These are phyloP conservation scores for Hypoxylon lienhwacheense DNA, from an alignment of 495 filamentous ascomycete species.

Conservation along the genomic window DNA sequence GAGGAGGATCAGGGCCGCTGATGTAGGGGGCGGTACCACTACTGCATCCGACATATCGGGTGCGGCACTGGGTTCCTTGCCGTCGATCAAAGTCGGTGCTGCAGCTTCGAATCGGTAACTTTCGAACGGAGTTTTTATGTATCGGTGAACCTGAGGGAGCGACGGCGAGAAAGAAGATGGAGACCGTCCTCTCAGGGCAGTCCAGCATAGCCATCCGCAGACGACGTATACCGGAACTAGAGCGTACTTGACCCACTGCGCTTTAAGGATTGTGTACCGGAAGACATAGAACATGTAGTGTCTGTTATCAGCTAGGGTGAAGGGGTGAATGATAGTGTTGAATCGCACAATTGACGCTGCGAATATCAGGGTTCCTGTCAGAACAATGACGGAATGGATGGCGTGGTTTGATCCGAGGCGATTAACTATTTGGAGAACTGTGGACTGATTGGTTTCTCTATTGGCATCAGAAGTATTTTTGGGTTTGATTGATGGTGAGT, in stretches of 20 bases:
- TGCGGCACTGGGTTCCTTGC: not conserved
- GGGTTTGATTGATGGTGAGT: not conserved
- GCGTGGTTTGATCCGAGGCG: conserved; percentile 27
- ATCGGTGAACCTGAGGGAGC: not conserved
- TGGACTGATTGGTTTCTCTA: conserved; percentile 15
- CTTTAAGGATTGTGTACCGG: conserved; percentile 71
- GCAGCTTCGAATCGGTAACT: not conserved
- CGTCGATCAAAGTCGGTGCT: not conserved
- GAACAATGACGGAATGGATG: conserved; percentile 15
- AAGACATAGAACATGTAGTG: conserved; percentile 98
- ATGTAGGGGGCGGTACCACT: conserved; percentile 36
- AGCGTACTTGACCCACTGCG: conserved; percentile 65
- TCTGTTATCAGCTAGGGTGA: conserved; percentile 92
- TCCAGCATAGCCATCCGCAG: conserved; percentile 64
- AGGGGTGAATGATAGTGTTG: conserved; percentile 95
- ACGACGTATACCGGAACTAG: conserved; percentile 59
- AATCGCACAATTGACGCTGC: conserved; percentile 64
- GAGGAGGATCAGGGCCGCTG: conserved; percentile 64
- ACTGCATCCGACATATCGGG: not conserved
- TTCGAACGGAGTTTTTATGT: conserved; percentile 13
- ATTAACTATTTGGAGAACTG: conserved; percentile 10
- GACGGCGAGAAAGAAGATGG: not conserved
- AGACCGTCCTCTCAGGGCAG: conserved; percentile 42
- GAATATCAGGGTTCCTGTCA: conserved; percentile 42
- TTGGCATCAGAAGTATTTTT: not conserved